Evolutionary conservation across 2,329 filamentous ascomycete genomes (phyloP).

Genomic region (Alternaria sp.): DNA sequence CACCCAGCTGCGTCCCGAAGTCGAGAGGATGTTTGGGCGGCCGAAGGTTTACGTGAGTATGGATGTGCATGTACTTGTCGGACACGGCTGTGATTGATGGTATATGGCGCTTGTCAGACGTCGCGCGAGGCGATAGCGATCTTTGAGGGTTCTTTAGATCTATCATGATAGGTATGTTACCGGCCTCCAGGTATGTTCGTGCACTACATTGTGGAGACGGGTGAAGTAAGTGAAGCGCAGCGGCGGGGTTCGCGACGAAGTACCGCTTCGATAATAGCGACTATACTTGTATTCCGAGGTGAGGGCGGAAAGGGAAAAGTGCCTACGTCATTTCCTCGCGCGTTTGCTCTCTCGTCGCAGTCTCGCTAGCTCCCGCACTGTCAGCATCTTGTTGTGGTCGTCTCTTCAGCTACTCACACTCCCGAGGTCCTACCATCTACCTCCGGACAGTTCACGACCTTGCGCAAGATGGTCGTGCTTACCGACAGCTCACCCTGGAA

Average conservation of each 20-base stretch:
- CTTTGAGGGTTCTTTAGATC: too few species aligned
- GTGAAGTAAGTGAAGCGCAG: neutral
- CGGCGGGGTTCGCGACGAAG: neutral
- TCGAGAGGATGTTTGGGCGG: neutral
- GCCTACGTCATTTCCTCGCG: neutral
- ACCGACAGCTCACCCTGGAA: neutral
- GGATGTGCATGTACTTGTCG: neutral
- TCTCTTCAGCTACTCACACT: neutral
- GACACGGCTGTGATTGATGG: neutral
- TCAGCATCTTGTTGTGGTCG: neutral
- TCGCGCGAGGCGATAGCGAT: neutral
- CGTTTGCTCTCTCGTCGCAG: fast-evolving
- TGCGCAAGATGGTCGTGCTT: neutral
- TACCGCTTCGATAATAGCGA: neutral
- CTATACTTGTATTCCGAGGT: neutral
- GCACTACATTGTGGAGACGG: fast-evolving
- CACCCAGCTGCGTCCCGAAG: neutral
- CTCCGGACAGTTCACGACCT: neutral
- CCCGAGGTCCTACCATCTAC: neutral
- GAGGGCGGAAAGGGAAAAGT: neutral
- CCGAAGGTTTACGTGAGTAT: neutral
- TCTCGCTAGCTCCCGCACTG: neutral
- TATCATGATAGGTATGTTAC: neutral
- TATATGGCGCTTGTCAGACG: neutral
- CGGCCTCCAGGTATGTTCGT: neutral